Base-by-base conservation (phyloP, 352 stramenopile genomes). In the Pythium rhizo-oryzae region DNA sequence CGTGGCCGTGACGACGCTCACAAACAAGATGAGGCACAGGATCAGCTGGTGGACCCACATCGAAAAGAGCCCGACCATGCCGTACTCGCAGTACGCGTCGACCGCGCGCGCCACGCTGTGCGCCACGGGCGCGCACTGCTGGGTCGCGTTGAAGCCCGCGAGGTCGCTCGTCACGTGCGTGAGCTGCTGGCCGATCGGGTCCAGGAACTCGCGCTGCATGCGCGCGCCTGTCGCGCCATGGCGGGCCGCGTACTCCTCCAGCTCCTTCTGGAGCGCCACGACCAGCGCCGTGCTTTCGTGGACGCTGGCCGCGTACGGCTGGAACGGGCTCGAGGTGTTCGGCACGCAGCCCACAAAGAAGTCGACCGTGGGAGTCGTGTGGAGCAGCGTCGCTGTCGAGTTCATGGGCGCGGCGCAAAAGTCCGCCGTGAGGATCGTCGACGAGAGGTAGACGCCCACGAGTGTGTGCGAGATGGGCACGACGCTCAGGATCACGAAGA, bases 1-100 rank as follows among this genome's bases (percentile, higher is more conserved):
- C 58, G 93, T 85, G 15, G 82, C 82, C 43, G 84, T 79, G 46
- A 93, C 60, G 52, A 93, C 78, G 68, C 80, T 82, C 53, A 91
- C 78, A 64, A 93, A 92, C 4, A 94, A 71, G 39, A 91, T 77
- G n/a, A 90, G 55, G 56, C 87, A 94, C 13, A 94, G 64, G 58
- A 92, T 59, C 39, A 94, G 83, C 77, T 94, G 87, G 62, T 94
- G 87, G 53, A 91, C 79, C 87, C 87, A 94, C 83, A 94, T 90
- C 16, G 84, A 91, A 59, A 92, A 91, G 65, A 94, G 88, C 28
- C 87, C 87, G 46, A 93, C 73, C 67, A 94, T 90, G 55, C 87
- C 84, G 69, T 87, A 93, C 72, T 90, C 86, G 67, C 87, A 94
- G 70, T 84, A 92, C 47, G 79, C 76, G 39, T 74, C 71, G 28